Percentiles rank a stretch among this genome's conserved stretches.
phyloP scores from a whole-genome alignment of 306 rosid species.

The Castanea crenata region DNA sequence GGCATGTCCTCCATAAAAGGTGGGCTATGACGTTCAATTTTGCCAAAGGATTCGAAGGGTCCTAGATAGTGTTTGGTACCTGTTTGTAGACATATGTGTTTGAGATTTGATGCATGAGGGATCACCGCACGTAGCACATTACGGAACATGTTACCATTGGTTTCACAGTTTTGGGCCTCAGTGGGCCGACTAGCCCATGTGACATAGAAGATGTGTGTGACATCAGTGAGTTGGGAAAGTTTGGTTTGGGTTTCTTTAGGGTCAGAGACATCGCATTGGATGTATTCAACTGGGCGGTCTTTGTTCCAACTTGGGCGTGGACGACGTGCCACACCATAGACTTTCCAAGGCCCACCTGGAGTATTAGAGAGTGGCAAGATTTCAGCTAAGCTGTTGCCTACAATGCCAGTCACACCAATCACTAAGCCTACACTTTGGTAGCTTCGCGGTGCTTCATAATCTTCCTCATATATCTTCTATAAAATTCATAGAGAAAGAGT shows the following conservation, averaged over 20 bases:
- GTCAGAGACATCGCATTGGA: slow-evolving; percentile 70
- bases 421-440: slow-evolving; percentile 51
- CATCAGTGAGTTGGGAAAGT: slow-evolving; percentile 53
- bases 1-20: slow-evolving; percentile 73
- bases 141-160: slow-evolving; percentile 55
- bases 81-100: slow-evolving; percentile 67
- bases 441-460: slow-evolving; percentile 31
- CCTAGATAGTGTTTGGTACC: slow-evolving; percentile 62
- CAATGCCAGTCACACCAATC: slow-evolving; percentile 66
- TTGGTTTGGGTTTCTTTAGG: slow-evolving; percentile 42
- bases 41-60: slow-evolving; percentile 34
- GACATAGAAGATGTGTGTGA: slow-evolving; percentile 73
- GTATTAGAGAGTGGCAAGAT: slow-evolving; percentile 69
- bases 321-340: slow-evolving; percentile 72
- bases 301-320: slow-evolving; percentile 68
- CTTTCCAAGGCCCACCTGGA: slow-evolving; percentile 78
- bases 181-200: slow-evolving; percentile 47
- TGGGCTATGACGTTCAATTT: slow-evolving; percentile 37
- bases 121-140: slow-evolving; percentile 51
- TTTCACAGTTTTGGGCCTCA: slow-evolving; percentile 49
- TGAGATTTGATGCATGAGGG: slow-evolving; percentile 60
- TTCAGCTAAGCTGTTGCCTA: slow-evolving; percentile 78
- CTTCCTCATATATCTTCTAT: slow-evolving; percentile 47
- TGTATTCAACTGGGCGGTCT: slow-evolving; percentile 56
- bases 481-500: neutral